Evolutionary conservation across 2,329 filamentous ascomycete species (phyloP), one percentile per base, ranked within the genome.

Genomic region (Didymella sp.): DNA sequence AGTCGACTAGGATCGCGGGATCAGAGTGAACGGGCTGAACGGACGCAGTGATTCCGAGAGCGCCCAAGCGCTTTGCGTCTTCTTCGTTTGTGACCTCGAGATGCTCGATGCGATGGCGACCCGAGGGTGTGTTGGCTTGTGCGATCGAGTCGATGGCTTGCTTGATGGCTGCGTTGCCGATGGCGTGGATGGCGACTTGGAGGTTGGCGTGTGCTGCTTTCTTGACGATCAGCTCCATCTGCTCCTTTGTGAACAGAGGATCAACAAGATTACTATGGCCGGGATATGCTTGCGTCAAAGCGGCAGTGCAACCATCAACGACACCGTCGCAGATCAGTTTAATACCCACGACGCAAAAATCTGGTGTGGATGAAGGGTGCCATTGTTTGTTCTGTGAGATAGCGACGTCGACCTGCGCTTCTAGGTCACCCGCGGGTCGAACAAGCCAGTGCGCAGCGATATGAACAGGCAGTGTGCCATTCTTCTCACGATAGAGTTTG

Each of bases 21-120:
- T 96, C 92, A 67, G 92, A 90, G 76, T 91, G 95, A 80, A 94
- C 95, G 25, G 91, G 94, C 80, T 96, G 90, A 65, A 96, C 95
- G 55, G 90, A 90, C 58, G 96, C 92, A 49, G 92, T 96, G 72
- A 88, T 86, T 56, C 85, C 83, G 4, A 85, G 73, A 21, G 73
- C 66, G 11, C 84, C 85, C 0, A 88, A 79, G 0, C 84, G 77
- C 0, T 63, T 73, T 1, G 82, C 85, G 59, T 87, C 85, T 52
- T 77, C 76, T 0, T 76, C 73, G 0, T 76, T 79, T 5, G 56
- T 51, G 28, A 58, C 15, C 66, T 88, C 85, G 2, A 88, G 74
- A 64, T 88, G 85, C 71, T 88, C 85, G 61, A 87, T 84, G 25
- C 85, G 79, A 42, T 86, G 85, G 3, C 85, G 79, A 5, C 49